Conservation (phyloP, 192 early-diverging fungal species). For the Coemansia sp. region DNA sequence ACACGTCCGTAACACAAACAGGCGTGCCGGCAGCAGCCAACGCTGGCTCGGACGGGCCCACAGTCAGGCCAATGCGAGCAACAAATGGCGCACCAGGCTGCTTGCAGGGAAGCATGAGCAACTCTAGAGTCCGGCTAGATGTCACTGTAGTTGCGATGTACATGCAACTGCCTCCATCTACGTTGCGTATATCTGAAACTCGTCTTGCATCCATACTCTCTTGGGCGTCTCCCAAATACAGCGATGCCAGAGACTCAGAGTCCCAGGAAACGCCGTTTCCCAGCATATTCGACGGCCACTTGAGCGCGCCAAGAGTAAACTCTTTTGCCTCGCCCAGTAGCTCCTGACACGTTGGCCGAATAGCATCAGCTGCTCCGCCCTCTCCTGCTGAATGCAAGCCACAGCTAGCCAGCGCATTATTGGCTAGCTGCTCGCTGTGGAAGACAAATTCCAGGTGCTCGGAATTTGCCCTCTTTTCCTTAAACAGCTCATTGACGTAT, state of each 20-base stretch:
- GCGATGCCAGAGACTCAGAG: not conserved
- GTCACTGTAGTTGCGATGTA: not conserved
- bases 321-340: conserved; percentile 8
- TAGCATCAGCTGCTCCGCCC: not conserved
- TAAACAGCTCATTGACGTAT: not conserved
- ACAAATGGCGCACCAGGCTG: not conserved
- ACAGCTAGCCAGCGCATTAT: not conserved
- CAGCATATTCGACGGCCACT: conserved; percentile 38
- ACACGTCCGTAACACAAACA: conserved; percentile 16
- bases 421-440: conserved; percentile 4
- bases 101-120: not conserved
- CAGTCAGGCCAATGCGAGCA: conserved; percentile 1
- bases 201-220: not conserved
- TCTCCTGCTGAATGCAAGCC: not conserved
- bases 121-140: not conserved
- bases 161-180: not conserved
- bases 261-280: conserved; percentile 26
- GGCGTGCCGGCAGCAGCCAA: not conserved
- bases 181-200: not conserved
- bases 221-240: not conserved
- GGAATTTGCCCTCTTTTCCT: not conserved
- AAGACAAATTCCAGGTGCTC: conserved; percentile 24
- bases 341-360: not conserved
- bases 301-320: conserved; percentile 13
- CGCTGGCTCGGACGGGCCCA: not conserved